Percentiles rank a stretch among this genome's conserved stretches.
Evolutionary conservation across 2,329 filamentous ascomycete species (phyloP).

Genomic region (Colletotrichum viniferum): DNA sequence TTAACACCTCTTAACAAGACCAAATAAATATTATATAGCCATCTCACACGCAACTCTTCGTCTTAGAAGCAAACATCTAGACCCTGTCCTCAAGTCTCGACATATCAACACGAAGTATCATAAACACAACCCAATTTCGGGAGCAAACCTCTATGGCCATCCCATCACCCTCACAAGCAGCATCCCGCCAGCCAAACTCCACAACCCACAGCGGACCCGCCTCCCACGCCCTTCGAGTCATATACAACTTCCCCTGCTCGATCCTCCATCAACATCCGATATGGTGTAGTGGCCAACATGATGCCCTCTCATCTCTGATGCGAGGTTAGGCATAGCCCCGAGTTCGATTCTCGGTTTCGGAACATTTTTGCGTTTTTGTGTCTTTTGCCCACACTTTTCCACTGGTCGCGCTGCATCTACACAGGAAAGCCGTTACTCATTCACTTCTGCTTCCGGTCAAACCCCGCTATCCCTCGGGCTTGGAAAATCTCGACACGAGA

Average conservation of each 20-base stretch:
- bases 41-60: background rate
- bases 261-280: background rate
- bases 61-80: too few species aligned
- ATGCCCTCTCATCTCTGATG: conserved; percentile 10
- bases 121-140: background rate
- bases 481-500: background rate
- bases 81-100: background rate
- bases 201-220: background rate
- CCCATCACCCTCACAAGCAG: background rate
- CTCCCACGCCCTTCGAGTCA: background rate
- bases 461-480: background rate
- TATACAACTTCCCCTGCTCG: background rate
- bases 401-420: background rate
- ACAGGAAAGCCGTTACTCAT: background rate
- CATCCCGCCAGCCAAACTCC: background rate
- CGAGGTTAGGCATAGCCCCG: conserved; percentile 17
- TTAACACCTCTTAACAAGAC: too few species aligned
- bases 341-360: conserved; percentile 18
- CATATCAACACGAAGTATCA: rapidly evolving
- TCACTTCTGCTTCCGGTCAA: background rate
- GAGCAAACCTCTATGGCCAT: background rate
- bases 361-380: background rate
- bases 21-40: background rate
- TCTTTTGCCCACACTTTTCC: background rate
- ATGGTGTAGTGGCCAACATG: conserved; percentile 21